Evolutionary conservation across 2,329 filamentous ascomycete genomes (phyloP).

Genomic region (Clathrospora elynae): DNA sequence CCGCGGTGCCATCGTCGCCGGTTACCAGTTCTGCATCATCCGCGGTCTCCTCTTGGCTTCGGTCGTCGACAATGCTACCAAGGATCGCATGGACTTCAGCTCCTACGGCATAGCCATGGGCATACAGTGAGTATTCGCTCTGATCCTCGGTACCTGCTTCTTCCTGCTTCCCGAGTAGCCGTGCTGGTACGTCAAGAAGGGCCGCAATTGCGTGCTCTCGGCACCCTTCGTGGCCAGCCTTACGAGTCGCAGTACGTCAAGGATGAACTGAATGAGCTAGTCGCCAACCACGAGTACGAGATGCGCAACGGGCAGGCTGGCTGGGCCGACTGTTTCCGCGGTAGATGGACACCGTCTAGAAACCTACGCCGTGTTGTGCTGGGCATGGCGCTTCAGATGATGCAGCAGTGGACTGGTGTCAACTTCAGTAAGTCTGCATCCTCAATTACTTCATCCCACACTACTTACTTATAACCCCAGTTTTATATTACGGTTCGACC

Average conservation of each 20-base stretch:
- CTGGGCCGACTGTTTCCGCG: constrained; percentile 71
- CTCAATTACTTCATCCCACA: background rate
- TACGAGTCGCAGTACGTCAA: constrained; percentile 75
- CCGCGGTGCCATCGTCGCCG: constrained; percentile 73
- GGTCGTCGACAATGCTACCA: constrained; percentile 73
- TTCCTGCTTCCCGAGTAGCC: constrained; percentile 82
- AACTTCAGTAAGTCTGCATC: constrained; percentile 68
- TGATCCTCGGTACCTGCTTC: constrained; percentile 74
- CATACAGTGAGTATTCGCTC: constrained; percentile 79
- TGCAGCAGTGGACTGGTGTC: constrained; percentile 72
- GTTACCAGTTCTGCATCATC: constrained; percentile 84
- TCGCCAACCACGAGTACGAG: constrained; percentile 90
- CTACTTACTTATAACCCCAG: constrained; percentile 10
- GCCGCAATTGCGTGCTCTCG: constrained; percentile 65
- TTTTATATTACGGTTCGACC: constrained; percentile 66
- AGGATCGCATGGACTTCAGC: constrained; percentile 65
- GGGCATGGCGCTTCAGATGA: constrained; percentile 56
- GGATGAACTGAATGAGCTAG: constrained; percentile 79
- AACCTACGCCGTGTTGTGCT: constrained; percentile 57
- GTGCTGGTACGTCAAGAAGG: constrained; percentile 82
- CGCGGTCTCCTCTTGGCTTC: constrained; percentile 77
- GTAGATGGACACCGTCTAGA: constrained; percentile 59
- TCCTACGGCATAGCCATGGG: constrained; percentile 78
- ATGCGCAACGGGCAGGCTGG: constrained; percentile 57
- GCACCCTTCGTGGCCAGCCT: constrained; percentile 74